Base-by-base conservation (phyloP, 345 rosid genomes). In the Bruguiera sexangula region DNA sequence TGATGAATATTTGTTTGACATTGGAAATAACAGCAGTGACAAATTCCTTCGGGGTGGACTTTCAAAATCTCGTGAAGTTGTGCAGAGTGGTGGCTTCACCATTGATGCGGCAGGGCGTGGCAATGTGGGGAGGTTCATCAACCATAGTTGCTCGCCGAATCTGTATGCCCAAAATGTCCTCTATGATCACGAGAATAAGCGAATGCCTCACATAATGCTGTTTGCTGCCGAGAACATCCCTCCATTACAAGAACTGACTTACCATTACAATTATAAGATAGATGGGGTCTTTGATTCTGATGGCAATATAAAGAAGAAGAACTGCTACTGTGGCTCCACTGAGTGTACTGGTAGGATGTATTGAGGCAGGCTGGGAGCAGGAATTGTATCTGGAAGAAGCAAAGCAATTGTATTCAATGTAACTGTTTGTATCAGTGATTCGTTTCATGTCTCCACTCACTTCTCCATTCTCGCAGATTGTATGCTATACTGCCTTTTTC, bases 311-410 rank as follows among this genome's bases (percentile, higher is more conserved):
- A 50, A 61, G 73, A 43, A 5, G 24, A 63, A 71, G 60, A 55
- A 34, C n/a, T 71, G 68, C 59, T n/a, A 37, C 22, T 71, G 68
- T 63, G 52, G 97, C 61, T 84, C 96, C 66, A 36, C 82, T 5
- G 91, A 80, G 31, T 94, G 98, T 78, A 67, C 75, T 1, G 93
- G 95, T 67, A 75, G 98, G 82, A 79, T 91, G 83, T 91, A 94
- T 58, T 94, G 78, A 88, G 57, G 43, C 64, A 5, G 52, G 27
- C 11, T 19, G 3, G 55, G 2, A 31, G 30, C 20, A 31, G 27
- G 26, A 55, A 63, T 59, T 50, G 31, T 50, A 26, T 36, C 8
- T n/a, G 16, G 73, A 39, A 6, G 57, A 21, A 53, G 57, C 57
- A 21, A 43, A 43, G 50, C 19, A 43, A 16, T 20, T 51, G 21